Conservation (phyloP, 495 filamentous ascomycete species). For the Xanthoparmelia taractica region DNA sequence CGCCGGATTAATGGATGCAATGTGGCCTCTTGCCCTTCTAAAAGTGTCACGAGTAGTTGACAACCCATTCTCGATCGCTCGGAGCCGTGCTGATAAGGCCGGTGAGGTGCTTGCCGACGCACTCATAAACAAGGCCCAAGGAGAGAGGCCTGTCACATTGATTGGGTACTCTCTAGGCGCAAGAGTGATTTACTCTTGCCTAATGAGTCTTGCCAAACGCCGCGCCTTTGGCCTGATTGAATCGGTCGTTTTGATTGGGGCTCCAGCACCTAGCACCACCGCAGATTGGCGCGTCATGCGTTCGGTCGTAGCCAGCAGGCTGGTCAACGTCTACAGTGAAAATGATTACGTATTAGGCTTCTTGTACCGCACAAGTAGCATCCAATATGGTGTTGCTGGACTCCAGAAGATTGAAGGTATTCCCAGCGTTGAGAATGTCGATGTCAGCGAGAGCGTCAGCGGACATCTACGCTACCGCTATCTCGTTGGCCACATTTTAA, state of each 20-base stretch:
- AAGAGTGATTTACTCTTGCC: slow-evolving; percentile 75
- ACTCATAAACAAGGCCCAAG: slow-evolving; percentile 78
- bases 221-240: slow-evolving; percentile 82
- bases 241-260: slow-evolving; percentile 73
- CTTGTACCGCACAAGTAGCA: slow-evolving; percentile 66
- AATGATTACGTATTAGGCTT: slow-evolving; percentile 74
- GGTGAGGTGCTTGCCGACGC: slow-evolving; percentile 80
- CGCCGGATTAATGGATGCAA: slow-evolving; percentile 56
- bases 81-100: slow-evolving; percentile 77
- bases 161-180: slow-evolving; percentile 88
- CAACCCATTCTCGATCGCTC: slow-evolving; percentile 81
- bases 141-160: slow-evolving; percentile 81
- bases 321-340: slow-evolving; percentile 70
- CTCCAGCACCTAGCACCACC: slow-evolving; percentile 62
- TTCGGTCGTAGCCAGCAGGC: slow-evolving; percentile 61
- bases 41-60: slow-evolving; percentile 78
- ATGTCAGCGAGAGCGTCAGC: slow-evolving; percentile 61
- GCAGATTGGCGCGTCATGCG: slow-evolving; percentile 62
- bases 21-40: slow-evolving; percentile 70
- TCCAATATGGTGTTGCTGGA: slow-evolving; percentile 70
- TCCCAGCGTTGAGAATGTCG: slow-evolving; percentile 64
- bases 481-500: slow-evolving; percentile 60
- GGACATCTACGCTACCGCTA: slow-evolving; percentile 69
- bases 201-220: slow-evolving; percentile 66
- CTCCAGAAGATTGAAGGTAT: slow-evolving; percentile 58